These are phyloP conservation scores for Phytophthora europaea DNA, from an alignment of 352 stramenopile species.

Conservation along the genomic window DNA sequence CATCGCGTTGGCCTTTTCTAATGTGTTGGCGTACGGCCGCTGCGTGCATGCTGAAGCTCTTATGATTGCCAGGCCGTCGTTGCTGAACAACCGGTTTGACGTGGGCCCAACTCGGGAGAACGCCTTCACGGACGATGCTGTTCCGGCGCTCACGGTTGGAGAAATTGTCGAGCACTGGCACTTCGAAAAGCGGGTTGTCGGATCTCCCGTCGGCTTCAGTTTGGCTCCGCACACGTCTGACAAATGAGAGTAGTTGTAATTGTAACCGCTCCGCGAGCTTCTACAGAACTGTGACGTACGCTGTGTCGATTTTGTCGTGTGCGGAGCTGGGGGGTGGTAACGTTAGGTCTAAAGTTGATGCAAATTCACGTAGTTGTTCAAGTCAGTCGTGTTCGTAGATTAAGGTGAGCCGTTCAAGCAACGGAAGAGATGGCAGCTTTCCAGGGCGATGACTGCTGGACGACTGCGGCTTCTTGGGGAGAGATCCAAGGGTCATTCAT, in stretches of 20 bases:
- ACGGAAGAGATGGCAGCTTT: neutral
- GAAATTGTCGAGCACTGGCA: neutral
- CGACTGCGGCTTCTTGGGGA: no score
- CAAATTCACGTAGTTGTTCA: neutral
- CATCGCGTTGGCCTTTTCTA: slow-evolving; percentile 14
- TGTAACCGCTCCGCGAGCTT: neutral
- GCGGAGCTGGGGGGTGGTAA: no score
- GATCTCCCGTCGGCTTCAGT: neutral
- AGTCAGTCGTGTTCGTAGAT: no score
- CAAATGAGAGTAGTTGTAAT: slow-evolving; percentile 1
- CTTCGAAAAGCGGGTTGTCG: slow-evolving; percentile 11
- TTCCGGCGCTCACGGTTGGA: neutral
- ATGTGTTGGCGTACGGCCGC: slow-evolving; percentile 5
- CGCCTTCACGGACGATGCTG: slow-evolving; percentile 3
- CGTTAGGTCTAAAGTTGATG: neutral
- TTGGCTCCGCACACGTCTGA: neutral
- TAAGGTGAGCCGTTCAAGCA: neutral
- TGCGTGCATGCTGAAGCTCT: neutral
- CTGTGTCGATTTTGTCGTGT: neutral
- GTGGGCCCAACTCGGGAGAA: neutral
- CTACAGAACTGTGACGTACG: neutral
- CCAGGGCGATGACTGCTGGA: no score
- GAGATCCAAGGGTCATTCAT: no score
- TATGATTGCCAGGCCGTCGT: neutral
- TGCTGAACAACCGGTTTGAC: neutral